Evolutionary conservation across 1,284 basidiomycete genomes (phyloP).

Genomic region (Ceratobasidium sp.): DNA sequence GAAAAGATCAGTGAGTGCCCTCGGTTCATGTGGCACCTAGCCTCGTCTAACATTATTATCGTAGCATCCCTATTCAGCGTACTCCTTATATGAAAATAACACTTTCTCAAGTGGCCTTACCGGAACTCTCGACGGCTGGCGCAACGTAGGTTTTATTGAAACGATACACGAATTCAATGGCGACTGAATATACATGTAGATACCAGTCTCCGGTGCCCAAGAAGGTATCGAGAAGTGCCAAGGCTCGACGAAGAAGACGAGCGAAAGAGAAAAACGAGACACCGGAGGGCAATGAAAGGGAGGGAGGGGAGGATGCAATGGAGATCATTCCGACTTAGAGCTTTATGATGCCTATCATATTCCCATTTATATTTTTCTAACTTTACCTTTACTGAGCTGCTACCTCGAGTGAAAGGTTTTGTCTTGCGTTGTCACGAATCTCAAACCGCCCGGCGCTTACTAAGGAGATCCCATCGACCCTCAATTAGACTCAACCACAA

Average conservation of each 20-base stretch:
- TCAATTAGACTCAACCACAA: conserved; percentile 32
- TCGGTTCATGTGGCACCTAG: no score
- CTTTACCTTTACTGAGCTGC: neutral
- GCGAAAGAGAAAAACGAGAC: conserved; percentile 51
- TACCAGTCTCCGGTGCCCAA: conserved; percentile 66
- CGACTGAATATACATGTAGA: conserved; percentile 53
- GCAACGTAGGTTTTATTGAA: conserved; percentile 64
- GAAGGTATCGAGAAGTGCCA: conserved; percentile 67
- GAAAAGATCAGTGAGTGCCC: conserved; percentile 71
- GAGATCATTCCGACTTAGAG: conserved; percentile 25
- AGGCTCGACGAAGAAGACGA: conserved; percentile 64
- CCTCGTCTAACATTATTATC: neutral
- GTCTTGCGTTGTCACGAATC: neutral
- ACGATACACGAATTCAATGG: neutral
- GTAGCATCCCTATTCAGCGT: conserved; percentile 69
- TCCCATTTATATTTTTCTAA: neutral
- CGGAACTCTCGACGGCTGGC: conserved; percentile 54
- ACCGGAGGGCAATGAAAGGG: conserved; percentile 1
- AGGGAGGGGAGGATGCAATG: conserved; percentile 22
- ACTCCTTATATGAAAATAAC: conserved; percentile 81
- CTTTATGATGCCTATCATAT: neutral
- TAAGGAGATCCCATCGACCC: neutral
- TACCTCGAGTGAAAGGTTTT: neutral
- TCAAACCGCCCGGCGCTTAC: conserved; percentile 22
- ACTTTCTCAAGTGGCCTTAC: conserved; percentile 64